Conservation (phyloP, 345 rosid genomes). For the Salix suchowensis region DNA sequence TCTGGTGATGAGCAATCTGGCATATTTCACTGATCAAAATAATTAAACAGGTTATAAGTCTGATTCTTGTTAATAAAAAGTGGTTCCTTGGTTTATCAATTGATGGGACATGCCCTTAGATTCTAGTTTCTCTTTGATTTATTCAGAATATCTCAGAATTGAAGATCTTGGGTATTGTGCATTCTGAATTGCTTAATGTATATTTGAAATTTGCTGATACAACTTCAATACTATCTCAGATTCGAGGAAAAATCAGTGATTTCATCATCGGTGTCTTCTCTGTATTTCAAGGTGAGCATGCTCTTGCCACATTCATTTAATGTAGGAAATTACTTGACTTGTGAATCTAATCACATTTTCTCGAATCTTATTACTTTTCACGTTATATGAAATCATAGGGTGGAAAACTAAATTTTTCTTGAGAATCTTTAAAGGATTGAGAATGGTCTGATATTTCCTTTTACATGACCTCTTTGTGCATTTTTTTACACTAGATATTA, state of each 20-base stretch:
- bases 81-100: not conserved
- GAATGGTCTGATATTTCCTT: not conserved
- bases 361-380: not conserved
- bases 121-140: not conserved
- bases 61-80: not conserved
- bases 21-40: not conserved
- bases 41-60: not conserved
- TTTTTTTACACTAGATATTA: not conserved
- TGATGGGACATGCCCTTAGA: not conserved
- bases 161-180: not conserved
- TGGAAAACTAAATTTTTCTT: not conserved
- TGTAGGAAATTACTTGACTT: not conserved
- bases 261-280: slow-evolving; percentile 73
- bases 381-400: not conserved
- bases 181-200: not conserved
- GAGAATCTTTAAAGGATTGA: not conserved
- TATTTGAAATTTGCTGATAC: slow-evolving; percentile 17
- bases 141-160: not conserved
- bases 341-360: not conserved
- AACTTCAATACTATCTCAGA: slow-evolving; percentile 33
- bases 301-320: not conserved
- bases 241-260: slow-evolving; percentile 68
- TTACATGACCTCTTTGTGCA: not conserved
- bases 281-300: slow-evolving; percentile 68
- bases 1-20: not conserved